These are phyloP conservation scores for Madurella fahalii DNA, from an alignment of 2,329 filamentous ascomycete genomes.

Conservation along the genomic window DNA sequence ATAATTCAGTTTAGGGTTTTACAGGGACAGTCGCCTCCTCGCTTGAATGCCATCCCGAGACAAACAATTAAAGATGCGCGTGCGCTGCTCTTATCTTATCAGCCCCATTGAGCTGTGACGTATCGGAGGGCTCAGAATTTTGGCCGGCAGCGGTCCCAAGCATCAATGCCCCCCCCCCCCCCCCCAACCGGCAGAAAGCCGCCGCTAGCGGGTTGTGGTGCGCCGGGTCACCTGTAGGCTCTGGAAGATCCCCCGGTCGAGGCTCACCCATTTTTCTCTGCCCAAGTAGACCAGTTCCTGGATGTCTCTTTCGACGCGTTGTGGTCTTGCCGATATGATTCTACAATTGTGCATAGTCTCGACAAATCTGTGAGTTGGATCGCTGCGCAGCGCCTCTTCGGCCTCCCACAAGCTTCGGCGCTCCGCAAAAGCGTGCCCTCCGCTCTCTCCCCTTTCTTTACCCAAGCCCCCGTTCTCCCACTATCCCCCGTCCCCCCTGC, in stretches of 20 bases:
- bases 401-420: not conserved
- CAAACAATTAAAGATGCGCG: too few species aligned
- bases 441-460: not conserved
- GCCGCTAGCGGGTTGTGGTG: conserved; percentile 10
- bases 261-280: conserved; percentile 14
- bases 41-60: too few species aligned
- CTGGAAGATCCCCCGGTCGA: conserved; percentile 5
- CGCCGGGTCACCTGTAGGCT: not conserved
- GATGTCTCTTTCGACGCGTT: not conserved
- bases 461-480: conserved; percentile 10
- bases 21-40: too few species aligned
- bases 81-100: conserved; percentile 24
- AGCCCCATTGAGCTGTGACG: conserved; percentile 17
- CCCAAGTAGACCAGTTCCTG: conserved; percentile 2
- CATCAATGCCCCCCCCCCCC: conserved; percentile 9
- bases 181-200: conserved; percentile 17
- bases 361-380: conserved; percentile 1
- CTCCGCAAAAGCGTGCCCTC: not conserved
- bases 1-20: too few species aligned
- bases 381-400: not conserved
- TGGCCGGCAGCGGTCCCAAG: conserved; percentile 1
- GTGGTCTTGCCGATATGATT: conserved; percentile 9
- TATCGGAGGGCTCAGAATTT: conserved; percentile 22
- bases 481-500: conserved; percentile 2
- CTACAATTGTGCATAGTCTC: not conserved